These are phyloP conservation scores for Platanthera guangdongensis DNA, from an alignment of 106 monocot genomes.

Conservation along the genomic window DNA sequence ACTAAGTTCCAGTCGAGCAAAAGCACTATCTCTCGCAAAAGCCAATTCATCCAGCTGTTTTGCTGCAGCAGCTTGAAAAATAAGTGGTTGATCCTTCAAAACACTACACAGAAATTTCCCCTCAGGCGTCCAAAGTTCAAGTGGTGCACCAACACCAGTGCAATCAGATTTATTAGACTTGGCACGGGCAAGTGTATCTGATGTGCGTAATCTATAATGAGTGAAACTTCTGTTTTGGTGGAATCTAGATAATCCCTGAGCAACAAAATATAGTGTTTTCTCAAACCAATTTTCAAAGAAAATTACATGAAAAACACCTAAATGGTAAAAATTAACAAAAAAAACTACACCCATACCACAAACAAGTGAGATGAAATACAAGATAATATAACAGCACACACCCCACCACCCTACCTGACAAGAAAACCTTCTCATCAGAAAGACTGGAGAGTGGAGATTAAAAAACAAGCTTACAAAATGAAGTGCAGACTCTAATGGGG, in stretches of 20 bases:
- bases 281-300: not conserved
- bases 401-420: too few species aligned
- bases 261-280: not conserved
- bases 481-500: too few species aligned
- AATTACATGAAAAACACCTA: not conserved
- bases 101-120: constrained; percentile 46
- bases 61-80: constrained; percentile 33
- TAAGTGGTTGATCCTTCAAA: constrained; percentile 52
- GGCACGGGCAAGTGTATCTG: constrained; percentile 20
- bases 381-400: not conserved
- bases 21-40: constrained; percentile 31
- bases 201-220: constrained; percentile 10
- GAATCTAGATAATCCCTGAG: constrained; percentile 12
- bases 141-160: constrained; percentile 34
- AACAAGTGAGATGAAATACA: not conserved
- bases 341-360: not conserved
- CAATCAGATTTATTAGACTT: constrained; percentile 29
- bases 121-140: constrained; percentile 39
- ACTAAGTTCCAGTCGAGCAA: constrained; percentile 37
- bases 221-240: constrained; percentile 1
- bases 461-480: too few species aligned
- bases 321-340: not conserved
- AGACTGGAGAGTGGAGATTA: too few species aligned
- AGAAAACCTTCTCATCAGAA: too few species aligned
- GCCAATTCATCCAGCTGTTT: constrained; percentile 45